phyloP scores from a whole-genome alignment of 176 grass and related monocot genomes.

The Neostapfia colusana region DNA sequence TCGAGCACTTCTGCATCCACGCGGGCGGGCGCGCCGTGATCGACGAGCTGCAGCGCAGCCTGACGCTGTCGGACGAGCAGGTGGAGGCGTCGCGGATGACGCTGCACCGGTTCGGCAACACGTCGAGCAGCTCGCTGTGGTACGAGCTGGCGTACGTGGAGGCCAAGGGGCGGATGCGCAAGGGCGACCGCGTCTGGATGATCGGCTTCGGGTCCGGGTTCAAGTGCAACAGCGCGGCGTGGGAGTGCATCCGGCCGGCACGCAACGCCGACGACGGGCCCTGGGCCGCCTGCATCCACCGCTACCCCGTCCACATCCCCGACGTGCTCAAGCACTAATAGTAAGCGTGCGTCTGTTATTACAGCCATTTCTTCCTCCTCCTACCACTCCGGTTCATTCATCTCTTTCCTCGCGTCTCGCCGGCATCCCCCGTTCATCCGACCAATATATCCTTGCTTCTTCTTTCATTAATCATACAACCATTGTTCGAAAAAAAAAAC shows the following conservation, averaged over 20 bases:
- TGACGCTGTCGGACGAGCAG: conserved; percentile 62
- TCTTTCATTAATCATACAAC: background rate
- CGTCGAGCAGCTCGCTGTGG: conserved; percentile 62
- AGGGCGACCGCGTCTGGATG: conserved; percentile 60
- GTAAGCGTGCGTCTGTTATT: too few species aligned
- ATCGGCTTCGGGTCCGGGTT: conserved; percentile 76
- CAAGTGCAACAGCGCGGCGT: conserved; percentile 91
- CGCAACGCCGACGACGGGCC: conserved; percentile 44
- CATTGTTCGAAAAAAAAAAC: too few species aligned
- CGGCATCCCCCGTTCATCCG: too few species aligned
- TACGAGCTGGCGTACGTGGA: conserved; percentile 74
- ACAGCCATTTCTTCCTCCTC: too few species aligned
- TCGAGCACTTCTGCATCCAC: conserved; percentile 98
- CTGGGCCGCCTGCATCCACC: conserved; percentile 50
- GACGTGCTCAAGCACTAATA: conserved; percentile 54
- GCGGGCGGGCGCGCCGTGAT: conserved; percentile 83
- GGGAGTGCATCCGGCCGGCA: conserved; percentile 61
- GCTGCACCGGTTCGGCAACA: conserved; percentile 80
- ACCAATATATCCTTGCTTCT: background rate
- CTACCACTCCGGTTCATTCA: too few species aligned
- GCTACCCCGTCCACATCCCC: conserved; percentile 61
- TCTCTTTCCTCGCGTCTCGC: background rate
- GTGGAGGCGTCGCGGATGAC: conserved; percentile 77
- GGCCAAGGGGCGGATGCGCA: conserved; percentile 57
- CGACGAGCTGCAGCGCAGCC: conserved; percentile 78